Evolutionary conservation across 2,329 filamentous ascomycete genomes (phyloP), one percentile per base, ranked within the genome.

Genomic region (Malbranchea zuffiana): DNA sequence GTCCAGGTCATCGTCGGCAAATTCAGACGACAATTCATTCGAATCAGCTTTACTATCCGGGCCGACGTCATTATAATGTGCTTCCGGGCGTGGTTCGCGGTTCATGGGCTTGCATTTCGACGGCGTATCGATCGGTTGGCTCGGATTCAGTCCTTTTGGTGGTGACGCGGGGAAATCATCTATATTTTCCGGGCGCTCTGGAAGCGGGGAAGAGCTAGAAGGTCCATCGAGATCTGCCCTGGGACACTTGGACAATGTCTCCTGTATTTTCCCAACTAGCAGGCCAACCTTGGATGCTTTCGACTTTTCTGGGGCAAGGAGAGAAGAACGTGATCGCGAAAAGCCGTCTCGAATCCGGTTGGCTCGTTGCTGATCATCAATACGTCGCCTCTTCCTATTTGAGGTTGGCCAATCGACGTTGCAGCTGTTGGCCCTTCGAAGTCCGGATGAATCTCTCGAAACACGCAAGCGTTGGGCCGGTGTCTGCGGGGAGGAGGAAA

Each of bases 401-500:
- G 66, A 66, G 3, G 57, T 63, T n/a, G 80, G 78, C 71, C 79
- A 82, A 47, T 81, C 72, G 16, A 72, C 66, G 12, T 78, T 79
- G 51, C 77, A 82, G 53, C 79, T 85, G 41, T 78, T 70, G 2
- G 79, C 71, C 46, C 79, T 71, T 47, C 78, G 70, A 27, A 84
- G 56, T 3, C 65, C 66, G 41, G 60, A 63, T 43, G 62, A 67
- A 31, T 62, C 62, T 44, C 55, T 21, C 54, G 56, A 27, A 51
- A 54, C 1, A 56, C 55, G 35, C 59, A 57, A 41, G 62, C 39
- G 37, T 2, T 59, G 75, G 1, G 56, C 61, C 1, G 75, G 71
- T 20, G 77, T 75, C 35, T 80, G 79, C 2, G 80, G 84, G 3
- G 78, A 83, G 0, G 79, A 82, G 2, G 78, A 68, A 62, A 81